Evolutionary conservation across 2,329 filamentous ascomycete genomes (phyloP).

Genomic region (Pseudogymnoascus sp.): DNA sequence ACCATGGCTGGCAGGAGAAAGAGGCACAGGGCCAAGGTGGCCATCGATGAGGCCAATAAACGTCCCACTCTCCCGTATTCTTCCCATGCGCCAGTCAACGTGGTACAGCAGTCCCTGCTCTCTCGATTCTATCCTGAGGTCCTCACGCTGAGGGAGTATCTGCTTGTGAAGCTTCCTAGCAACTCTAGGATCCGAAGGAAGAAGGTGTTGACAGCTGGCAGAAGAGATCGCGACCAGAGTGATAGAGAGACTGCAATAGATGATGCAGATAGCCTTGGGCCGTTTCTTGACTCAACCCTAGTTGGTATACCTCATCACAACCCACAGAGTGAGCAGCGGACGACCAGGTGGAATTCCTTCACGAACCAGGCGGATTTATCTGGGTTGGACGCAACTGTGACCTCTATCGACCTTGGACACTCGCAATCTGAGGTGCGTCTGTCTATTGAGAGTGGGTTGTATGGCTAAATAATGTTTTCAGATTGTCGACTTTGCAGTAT

Average conservation of each 20-base stretch:
- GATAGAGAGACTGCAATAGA: neutral
- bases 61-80: slow-evolving; percentile 23
- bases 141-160: slow-evolving; percentile 62
- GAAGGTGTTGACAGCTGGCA: slow-evolving; percentile 44
- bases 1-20: slow-evolving; percentile 40
- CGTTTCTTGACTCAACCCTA: slow-evolving; percentile 29
- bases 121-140: slow-evolving; percentile 61
- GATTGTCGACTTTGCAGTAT: slow-evolving; percentile 74
- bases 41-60: slow-evolving; percentile 23
- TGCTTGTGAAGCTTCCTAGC: slow-evolving; percentile 59
- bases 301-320: slow-evolving; percentile 23
- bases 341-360: neutral
- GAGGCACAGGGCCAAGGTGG: slow-evolving; percentile 26
- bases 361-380: neutral
- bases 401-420: neutral
- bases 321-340: neutral
- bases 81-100: neutral
- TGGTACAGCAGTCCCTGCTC: slow-evolving; percentile 56
- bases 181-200: slow-evolving; percentile 57
- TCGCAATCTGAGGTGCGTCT: slow-evolving; percentile 16
- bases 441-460: neutral
- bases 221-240: neutral
- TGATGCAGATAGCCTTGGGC: slow-evolving; percentile 16
- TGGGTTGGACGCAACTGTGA: neutral
- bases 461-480: slow-evolving; percentile 31